Base-by-base conservation (phyloP, 306 rosid species). In the Rosa chinensis region DNA sequence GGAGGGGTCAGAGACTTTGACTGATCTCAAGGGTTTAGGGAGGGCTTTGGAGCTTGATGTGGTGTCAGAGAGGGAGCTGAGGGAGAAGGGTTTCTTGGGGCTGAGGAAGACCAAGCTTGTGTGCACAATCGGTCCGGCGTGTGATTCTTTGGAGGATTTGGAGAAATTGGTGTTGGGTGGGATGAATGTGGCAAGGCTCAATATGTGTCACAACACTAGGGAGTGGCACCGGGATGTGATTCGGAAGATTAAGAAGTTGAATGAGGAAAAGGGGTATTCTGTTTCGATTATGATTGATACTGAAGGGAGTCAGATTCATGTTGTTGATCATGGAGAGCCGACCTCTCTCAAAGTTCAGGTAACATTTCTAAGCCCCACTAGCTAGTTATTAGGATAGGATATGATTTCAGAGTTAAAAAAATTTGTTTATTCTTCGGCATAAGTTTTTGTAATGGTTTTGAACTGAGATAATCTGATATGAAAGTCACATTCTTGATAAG, bases 101-200 rank as follows among this genome's bases (percentile, higher is more conserved):
- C 68, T 89, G 91, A 92, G 97, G 86, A 94, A 91, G 90, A 94
- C 98, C 43, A 94, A 94, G 85, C 89, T 94, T 1, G 92, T 92
- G 13, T 92, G 98, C 76, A 94, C 97, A 0, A 78, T 94, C 44
- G 98, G 98, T 39, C 97, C 97, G 11, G 92, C 92, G 13, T 89
- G 94, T 63, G 83, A 84, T 71, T 84, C 90, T 6, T 71, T 84
- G 82, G 93, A 90, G 87, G 93, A 92, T 53, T 80, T 94, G 77
- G 97, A 92, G 89, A 87, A 83, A 55, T 62, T 94, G 89, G 94
- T 96, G 16, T 13, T 89, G 79, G 97, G 90, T 37, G 97, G 98
- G 28, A 92, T 94, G 98, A 94, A 81, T 66, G 88, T 94, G 72
- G 97, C 97, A 2, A 89, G 98, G 86, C 82, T 94, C 53, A 94